Base-by-base conservation (phyloP, 331 rosid species). In the Arachis monticola region DNA sequence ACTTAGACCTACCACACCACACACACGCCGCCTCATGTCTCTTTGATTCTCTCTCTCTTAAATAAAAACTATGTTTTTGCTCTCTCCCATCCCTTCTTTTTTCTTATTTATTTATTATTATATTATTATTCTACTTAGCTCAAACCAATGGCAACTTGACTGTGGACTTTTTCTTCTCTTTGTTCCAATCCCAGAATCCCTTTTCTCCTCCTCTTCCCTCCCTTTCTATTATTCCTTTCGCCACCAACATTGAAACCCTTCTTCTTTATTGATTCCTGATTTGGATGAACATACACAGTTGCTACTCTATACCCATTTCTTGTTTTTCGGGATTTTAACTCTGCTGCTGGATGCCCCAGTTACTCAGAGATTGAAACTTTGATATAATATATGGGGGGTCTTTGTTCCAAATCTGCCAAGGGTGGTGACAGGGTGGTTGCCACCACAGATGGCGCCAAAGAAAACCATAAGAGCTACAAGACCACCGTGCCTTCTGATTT, bases 401-500 rank as follows among this genome's bases (percentile, higher is more conserved):
- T 85, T 72, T 85, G 88, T 78, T 89, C 97, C 3, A 81, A 61
- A 77, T 69, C 86, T 70, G 78, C 60, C 10, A 80, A 81, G 13
- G 79, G 75, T 51, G 79, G 75, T 51, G 82, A 63, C 40, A 83
- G 72, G 74, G 75, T 32, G 69, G 64, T 67, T 55, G 69, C 83
- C 45, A 80, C 75, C 13, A 44, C 30, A 6, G 83, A 68, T 62
- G 86, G 72, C n/a, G 52, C 75, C 8, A 41, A 32, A 13, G 85
- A 75, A 55, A 44, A 68, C 50, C 53, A 77, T 6, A 79, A 68
- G 52, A 69, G 57, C 11, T 60, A 52, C 48, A 64, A 66, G 67
- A 47, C 74, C 46, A 68, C 47, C 64, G 14, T 42, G 68, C 67
- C 48, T 3, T 57, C 73, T 69, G 72, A 59, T 70, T 83, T 84